Evolutionary conservation across 2,329 filamentous ascomycete species (phyloP).

Genomic region (Aureobasidium zeae): DNA sequence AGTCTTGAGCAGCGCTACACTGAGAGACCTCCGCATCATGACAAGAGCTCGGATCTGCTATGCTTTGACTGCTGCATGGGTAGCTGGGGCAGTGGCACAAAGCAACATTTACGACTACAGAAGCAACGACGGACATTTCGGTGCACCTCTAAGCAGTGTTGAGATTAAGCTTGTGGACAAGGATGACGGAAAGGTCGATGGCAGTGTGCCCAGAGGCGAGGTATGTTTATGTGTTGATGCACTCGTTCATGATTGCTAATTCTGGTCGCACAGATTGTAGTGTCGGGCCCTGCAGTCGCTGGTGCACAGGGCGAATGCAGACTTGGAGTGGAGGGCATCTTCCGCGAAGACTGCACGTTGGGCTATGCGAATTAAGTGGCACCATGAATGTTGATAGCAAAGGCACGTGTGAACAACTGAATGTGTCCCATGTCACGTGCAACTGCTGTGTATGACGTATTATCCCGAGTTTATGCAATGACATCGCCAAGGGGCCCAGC

Average conservation of each 20-base stretch:
- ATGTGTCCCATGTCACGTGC: too few species aligned
- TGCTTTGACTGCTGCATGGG: conserved; percentile 67
- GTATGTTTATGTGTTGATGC: conserved; percentile 15
- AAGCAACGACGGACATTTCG: conserved; percentile 59
- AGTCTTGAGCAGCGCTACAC: conserved; percentile 55
- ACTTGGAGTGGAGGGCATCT: conserved; percentile 54
- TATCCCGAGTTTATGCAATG: too few species aligned
- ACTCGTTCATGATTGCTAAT: too few species aligned
- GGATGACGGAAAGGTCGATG: conserved; percentile 51
- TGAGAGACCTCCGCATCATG: conserved; percentile 76
- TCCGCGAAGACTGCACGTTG: conserved; percentile 65
- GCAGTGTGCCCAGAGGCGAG: conserved; percentile 40
- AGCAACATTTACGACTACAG: conserved; percentile 85
- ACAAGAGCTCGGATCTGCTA: conserved; percentile 74
- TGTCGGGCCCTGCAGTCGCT: conserved; percentile 63
- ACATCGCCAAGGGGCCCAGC: conserved; percentile 14
- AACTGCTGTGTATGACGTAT: too few species aligned
- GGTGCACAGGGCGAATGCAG: conserved; percentile 55
- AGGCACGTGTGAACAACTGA: neutral
- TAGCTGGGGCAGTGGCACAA: conserved; percentile 86
- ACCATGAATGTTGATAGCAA: too few species aligned
- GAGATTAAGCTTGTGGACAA: conserved; percentile 67
- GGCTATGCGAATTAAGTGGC: too few species aligned
- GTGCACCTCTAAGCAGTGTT: conserved; percentile 66
- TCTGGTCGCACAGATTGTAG: conserved; percentile 56